Evolutionary conservation across 73 alveolate species (phyloP), one percentile per base, ranked within the genome.

Genomic region (Paramecium sonneborni): DNA sequence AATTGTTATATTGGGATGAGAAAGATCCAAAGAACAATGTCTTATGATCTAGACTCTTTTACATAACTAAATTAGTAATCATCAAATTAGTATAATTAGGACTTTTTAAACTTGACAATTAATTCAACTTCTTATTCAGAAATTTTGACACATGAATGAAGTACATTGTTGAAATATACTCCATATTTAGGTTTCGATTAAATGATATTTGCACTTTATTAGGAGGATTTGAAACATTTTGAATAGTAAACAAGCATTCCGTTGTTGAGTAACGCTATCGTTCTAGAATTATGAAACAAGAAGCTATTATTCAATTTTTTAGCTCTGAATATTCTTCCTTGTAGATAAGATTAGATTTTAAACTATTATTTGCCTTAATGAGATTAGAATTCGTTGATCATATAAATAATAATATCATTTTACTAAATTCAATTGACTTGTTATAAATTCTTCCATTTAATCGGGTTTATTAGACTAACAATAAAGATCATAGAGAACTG

Each of bases 121-220:
- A 62, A 32, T 62, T 62, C 84, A 62, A 62, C 84, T 62, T 62
- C 84, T 62, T 62, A 23, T 62, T 62, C 84, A 8, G 39, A 30
- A 26, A 62, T 62, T 9, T 62, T 23, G 14, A 62, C 84, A 62
- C 84, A 62, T 12, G 84, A 62, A 32, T 62, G 6, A 2, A 4
- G 39, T 5, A 62, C 84, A 12, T 62, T 10, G 24, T 62, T 62
- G 84, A 62, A 62, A 32, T 62, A 62, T 10, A 62, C 84, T 26
- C 84, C 84, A 62, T 5, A 12, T 15, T 62, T 62, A 24, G 84
- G 84, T 62, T 62, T 62, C 12, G 18, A 26, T 28, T 34, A 11
- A 30, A 62, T 34, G 12, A 62, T 9, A 26, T 62, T 5, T 14
- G 48, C 24, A 7, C 23, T 28, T 30, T 26, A 30, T 62, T 8